Evolutionary conservation across 2,329 filamentous ascomycete genomes (phyloP), one percentile per base, ranked within the genome.

Genomic region (Fusarium guadeloupense): DNA sequence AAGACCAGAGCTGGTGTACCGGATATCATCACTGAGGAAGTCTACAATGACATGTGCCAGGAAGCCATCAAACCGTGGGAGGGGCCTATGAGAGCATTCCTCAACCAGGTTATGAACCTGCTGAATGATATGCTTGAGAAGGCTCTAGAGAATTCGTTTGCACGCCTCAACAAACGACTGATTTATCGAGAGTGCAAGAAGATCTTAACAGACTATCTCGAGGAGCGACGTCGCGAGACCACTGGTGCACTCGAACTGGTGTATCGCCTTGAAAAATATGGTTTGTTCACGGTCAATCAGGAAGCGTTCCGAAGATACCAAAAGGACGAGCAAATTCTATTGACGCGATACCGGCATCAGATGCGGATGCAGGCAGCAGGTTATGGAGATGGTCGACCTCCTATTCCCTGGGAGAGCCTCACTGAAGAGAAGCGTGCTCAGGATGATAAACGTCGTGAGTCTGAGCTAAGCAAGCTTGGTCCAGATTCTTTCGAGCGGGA

Each of bases 41-140:
- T 89, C 0, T 85, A 88, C 19, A 82, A 87, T 23, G 78, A 78
- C 0, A 77, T 90, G 14, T 86, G 84, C 39, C 76, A 80, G 14
- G 75, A 83, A n/a, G 82, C 83, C 0, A 82, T 90, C 2, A 69
- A 72, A 8, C 81, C 84, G 2, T 91, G 89, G 89, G 69, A 79
- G 2, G 67, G 68, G 0, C 86, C 86, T 0, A 77, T 88, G 40
- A 69, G 79, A 0, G 76, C 68, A 0, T 85, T 86, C 39, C 71
- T 85, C 6, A 64, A 74, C 4, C 72, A 77, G 6, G 82, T 83
- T 0, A 80, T 85, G 50, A 63, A 70, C 2, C 77, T 85, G 6
- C 71, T 90, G 0, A 73, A 81, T 3, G 61, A 67, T 0, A 79
- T 78, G 14, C 77, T 89, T 1, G 72, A 78, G 0, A 49, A 68